phyloP scores from a whole-genome alignment of 2,329 filamentous ascomycete species.

The Pseudogymnoascus sp. region DNA sequence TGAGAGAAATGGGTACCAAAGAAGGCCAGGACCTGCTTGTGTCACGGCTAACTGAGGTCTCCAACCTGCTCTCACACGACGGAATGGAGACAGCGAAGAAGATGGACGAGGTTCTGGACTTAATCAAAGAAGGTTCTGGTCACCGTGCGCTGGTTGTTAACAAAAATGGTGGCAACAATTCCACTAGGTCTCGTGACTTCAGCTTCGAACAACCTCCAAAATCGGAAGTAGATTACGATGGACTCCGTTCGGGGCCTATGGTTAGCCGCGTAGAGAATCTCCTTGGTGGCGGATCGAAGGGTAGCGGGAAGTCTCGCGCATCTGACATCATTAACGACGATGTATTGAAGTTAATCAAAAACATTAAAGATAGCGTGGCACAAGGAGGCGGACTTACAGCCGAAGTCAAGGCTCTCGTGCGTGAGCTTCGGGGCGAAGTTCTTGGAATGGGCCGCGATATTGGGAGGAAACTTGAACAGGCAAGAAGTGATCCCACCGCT shows the following conservation, averaged over 20 bases:
- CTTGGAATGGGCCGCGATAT: constrained; percentile 91
- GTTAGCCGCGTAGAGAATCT: constrained; percentile 27
- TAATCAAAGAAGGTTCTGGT: constrained; percentile 50
- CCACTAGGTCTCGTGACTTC: constrained; percentile 24
- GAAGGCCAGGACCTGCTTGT: constrained; percentile 82
- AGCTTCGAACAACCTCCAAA: constrained; percentile 29
- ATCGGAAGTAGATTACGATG: constrained; percentile 31
- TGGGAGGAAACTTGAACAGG: constrained; percentile 74
- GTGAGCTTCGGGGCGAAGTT: constrained; percentile 85
- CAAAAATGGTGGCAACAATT: constrained; percentile 28
- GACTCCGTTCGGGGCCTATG: constrained; percentile 28
- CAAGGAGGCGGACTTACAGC: constrained; percentile 84
- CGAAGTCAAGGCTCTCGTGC: constrained; percentile 83
- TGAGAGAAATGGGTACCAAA: constrained; percentile 92
- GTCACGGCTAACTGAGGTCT: constrained; percentile 60
- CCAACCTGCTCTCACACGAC: constrained; percentile 54
- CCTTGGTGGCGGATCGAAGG: constrained; percentile 18
- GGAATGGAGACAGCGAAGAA: constrained; percentile 54
- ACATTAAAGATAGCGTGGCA: constrained; percentile 84
- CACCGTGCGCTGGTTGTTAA: constrained; percentile 46
- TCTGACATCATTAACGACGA: constrained; percentile 65
- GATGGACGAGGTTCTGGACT: constrained; percentile 60
- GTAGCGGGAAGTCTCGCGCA: constrained; percentile 30
- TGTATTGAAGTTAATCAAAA: constrained; percentile 70
- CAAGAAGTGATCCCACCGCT: constrained; percentile 37